Percentiles rank a stretch among this genome's conserved stretches.
These are phyloP conservation scores for Hypoxylon trugodes DNA, from an alignment of 495 filamentous ascomycete species.

Conservation along the genomic window DNA sequence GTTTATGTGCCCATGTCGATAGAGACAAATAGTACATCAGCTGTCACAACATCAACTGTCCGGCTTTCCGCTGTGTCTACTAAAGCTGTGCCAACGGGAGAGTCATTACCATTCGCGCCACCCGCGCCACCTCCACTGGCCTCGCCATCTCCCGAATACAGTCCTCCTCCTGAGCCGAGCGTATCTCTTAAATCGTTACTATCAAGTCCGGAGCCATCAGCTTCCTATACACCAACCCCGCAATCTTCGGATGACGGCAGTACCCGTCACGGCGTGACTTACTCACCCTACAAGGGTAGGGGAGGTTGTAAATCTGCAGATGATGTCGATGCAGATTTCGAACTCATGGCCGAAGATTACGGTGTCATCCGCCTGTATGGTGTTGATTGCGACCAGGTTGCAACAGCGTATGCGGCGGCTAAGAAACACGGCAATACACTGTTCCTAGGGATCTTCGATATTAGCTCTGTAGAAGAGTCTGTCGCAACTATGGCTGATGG, in stretches of 20 bases:
- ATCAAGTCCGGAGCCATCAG: conserved; percentile 7
- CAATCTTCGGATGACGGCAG: conserved; percentile 23
- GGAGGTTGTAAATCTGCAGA: conserved; percentile 70
- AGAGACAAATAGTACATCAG: conserved; percentile 8
- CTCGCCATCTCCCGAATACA: too few species aligned
- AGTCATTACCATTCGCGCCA: conserved; percentile 2
- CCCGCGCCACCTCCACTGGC: not conserved
- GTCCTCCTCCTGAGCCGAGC: too few species aligned
- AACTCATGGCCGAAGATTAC: conserved; percentile 58
- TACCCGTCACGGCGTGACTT: conserved; percentile 67
- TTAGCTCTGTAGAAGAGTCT: conserved; percentile 63
- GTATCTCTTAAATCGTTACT: too few species aligned
- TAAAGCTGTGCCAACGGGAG: conserved; percentile 8
- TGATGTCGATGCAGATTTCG: conserved; percentile 71
- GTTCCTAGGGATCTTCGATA: conserved; percentile 76
- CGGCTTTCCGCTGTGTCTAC: conserved; percentile 20
- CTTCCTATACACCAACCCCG: conserved; percentile 18
- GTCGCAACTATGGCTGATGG: conserved; percentile 60
- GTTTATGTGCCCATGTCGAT: conserved; percentile 39
- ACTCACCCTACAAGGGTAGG: conserved; percentile 75
- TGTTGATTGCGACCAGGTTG: conserved; percentile 76
- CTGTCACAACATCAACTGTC: conserved; percentile 19
- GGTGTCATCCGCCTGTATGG: conserved; percentile 80
- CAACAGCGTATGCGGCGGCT: conserved; percentile 66
- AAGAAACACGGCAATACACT: conserved; percentile 67